Conservation (phyloP, 345 rosid species). For the Xanthoceras sorbifolium region DNA sequence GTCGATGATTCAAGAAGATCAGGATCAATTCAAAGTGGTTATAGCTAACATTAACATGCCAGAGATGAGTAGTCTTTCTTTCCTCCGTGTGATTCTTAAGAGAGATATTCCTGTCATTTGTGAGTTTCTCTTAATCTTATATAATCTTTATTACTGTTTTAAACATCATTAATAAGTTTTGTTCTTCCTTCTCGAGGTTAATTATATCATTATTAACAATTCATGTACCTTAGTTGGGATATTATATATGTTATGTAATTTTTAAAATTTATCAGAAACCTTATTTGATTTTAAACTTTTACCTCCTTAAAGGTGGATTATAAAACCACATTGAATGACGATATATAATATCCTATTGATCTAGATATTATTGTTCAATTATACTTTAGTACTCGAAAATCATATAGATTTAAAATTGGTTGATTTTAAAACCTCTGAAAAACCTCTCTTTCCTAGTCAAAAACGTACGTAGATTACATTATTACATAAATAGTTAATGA, state of each 20-base stretch:
- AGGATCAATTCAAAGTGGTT: slow-evolving; percentile 38
- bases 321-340: not conserved
- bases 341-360: too few relatives aligned
- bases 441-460: not conserved
- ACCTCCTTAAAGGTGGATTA: not conserved
- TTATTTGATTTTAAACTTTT: too few relatives aligned
- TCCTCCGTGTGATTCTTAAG: slow-evolving; percentile 19
- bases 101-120: slow-evolving; percentile 43
- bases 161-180: not conserved
- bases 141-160: too few relatives aligned
- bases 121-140: slow-evolving; percentile 15
- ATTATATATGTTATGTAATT: not conserved
- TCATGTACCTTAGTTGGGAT: too few relatives aligned
- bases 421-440: not conserved
- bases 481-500: not conserved
- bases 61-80: slow-evolving; percentile 25
- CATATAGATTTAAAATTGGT: not conserved
- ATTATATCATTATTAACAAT: not conserved
- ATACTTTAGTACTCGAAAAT: not conserved
- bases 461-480: not conserved
- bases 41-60: slow-evolving; percentile 39
- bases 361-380: too few relatives aligned
- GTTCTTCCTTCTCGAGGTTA: not conserved
- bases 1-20: slow-evolving; percentile 26
- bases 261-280: not conserved